Base-by-base conservation (phyloP, 306 rosid genomes). In the Ceratonia siliqua region DNA sequence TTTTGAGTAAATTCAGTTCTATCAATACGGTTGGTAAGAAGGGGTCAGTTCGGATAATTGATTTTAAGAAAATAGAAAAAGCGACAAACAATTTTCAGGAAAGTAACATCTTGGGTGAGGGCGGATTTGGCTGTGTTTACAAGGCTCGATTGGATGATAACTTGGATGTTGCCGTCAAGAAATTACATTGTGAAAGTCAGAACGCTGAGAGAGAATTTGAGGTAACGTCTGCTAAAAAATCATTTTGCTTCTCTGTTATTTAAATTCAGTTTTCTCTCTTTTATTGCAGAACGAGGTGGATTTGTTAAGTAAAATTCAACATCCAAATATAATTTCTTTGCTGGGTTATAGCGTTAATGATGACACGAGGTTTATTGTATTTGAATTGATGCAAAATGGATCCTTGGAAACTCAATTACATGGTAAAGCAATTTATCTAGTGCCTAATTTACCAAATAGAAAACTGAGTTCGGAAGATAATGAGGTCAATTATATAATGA, bases 81-180 rank as follows among this genome's bases (percentile, higher is more conserved):
- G 82, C 86, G 0, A 88, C 99, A 18, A 63, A 78, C 62, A 77
- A 88, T 81, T 94, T 94, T 61, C 18, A 15, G 13, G 93, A 88
- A 49, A 83, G 88, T 78, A 92, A 94, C 68, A 81, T 92, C 28
- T 80, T 94, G 77, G 99, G 99, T 5, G 85, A 72, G 84, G 97
- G 99, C 1, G 99, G 95, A 75, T 94, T 94, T 77, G 99, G 99
- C 55, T 65, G 97, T 21, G 99, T 94, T 82, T 94, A 90, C 86
- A 88, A 82, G 85, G 99, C 96, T 82, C 85, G 65, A 3, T 83
- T 94, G 78, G 93, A 88, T 58, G 92, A 89, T 45, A 83, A 85
- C 52, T 72, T 88, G 56, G 71, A 32, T 71, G 97, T 90, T 75
- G 99, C 99, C 0, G 95, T 90, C 28, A 94, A 94, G 87, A 94